These are phyloP conservation scores for Paxillus ammoniavirescens DNA, from an alignment of 768 basidiomycete genomes.

Conservation along the genomic window DNA sequence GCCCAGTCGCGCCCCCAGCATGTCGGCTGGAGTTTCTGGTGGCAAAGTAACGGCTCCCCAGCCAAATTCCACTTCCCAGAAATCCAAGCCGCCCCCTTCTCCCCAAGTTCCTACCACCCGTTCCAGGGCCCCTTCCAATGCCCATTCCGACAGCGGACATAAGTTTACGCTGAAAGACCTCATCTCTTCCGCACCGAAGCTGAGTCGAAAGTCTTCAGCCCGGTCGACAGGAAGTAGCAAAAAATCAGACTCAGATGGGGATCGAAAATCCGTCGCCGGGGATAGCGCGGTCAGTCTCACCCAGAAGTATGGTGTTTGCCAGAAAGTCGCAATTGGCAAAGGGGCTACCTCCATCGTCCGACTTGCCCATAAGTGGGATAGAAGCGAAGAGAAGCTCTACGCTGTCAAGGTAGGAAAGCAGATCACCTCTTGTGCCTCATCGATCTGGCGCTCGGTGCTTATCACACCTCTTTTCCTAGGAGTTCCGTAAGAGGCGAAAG, in stretches of 20 bases:
- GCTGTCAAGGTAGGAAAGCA: constrained; percentile 82
- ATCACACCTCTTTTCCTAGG: constrained; percentile 44
- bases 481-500: constrained; percentile 97
- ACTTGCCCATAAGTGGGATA: constrained; percentile 98
- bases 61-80: constrained; percentile 23
- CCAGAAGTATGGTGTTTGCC: constrained; percentile 96
- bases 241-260: constrained; percentile 67
- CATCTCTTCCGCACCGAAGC: constrained; percentile 69
- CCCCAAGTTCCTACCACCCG: constrained; percentile 24
- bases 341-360: constrained; percentile 97
- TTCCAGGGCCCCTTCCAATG: constrained; percentile 42
- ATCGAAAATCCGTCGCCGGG: constrained; percentile 42
- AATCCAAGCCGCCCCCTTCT: constrained; percentile 19
- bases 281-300: constrained; percentile 58
- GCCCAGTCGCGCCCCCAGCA: constrained; percentile 40
- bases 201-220: constrained; percentile 68
- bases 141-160: constrained; percentile 58
- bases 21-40: constrained; percentile 38
- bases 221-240: constrained; percentile 63
- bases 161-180: constrained; percentile 86
- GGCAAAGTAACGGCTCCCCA: constrained; percentile 30
- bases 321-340: constrained; percentile 95
- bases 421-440: not conserved
- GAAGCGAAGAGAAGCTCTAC: constrained; percentile 93
- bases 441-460: not conserved